Conservation (phyloP, 176 grass and related monocot genomes). For the Oryza glumipatula region DNA sequence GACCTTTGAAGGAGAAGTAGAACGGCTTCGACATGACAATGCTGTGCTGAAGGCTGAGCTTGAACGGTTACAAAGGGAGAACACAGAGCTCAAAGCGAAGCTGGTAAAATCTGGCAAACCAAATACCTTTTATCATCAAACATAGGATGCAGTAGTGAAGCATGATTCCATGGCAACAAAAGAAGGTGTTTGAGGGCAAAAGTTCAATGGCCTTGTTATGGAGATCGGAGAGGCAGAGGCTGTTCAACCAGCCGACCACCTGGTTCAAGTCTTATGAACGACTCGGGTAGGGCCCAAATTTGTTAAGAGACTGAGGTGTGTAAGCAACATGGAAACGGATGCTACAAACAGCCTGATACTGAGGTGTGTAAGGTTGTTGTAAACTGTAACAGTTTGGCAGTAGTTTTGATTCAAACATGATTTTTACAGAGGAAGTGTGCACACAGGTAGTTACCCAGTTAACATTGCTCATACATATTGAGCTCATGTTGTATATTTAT, state of each 20-base stretch:
- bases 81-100: constrained; percentile 56
- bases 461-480: constrained; percentile 25
- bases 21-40: constrained; percentile 62
- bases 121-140: constrained; percentile 33
- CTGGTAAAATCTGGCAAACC: constrained; percentile 16
- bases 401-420: background rate
- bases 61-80: constrained; percentile 69
- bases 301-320: background rate
- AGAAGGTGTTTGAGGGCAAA: background rate
- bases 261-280: background rate
- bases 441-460: constrained; percentile 8
- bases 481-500: constrained; percentile 42
- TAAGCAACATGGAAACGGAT: constrained; percentile 3
- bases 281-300: background rate
- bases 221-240: background rate
- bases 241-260: background rate
- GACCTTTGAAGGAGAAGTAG: constrained; percentile 48
- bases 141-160: background rate
- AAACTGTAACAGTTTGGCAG: constrained; percentile 38
- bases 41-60: constrained; percentile 58
- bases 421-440: constrained; percentile 15
- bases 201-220: background rate
- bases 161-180: background rate
- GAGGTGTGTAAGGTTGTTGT: constrained; percentile 36
- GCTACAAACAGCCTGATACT: background rate